Evolutionary conservation across 1,284 basidiomycete genomes (phyloP).

Genomic region (Papiliotrema nemorosa): DNA sequence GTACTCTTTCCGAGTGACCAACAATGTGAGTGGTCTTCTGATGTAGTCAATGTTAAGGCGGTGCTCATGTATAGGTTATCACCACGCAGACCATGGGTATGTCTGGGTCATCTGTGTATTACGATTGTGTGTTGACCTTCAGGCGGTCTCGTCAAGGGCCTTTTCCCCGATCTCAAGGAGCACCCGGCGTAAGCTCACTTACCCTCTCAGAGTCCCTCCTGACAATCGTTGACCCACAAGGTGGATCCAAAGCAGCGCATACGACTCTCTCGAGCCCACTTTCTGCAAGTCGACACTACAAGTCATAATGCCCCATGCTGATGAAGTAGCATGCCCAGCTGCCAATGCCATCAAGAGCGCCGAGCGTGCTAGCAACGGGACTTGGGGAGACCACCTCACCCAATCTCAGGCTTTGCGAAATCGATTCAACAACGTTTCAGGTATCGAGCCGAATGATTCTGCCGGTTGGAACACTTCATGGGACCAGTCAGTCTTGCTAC

Average conservation of each 20-base stretch:
- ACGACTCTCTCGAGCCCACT: conserved; percentile 36
- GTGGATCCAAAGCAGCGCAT: conserved; percentile 19
- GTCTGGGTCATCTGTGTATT: too few species aligned
- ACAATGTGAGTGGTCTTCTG: conserved; percentile 22
- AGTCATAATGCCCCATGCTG: background rate
- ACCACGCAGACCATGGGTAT: conserved; percentile 33
- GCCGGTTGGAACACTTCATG: conserved; percentile 32
- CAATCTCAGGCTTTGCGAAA: conserved; percentile 14
- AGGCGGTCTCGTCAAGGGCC: conserved; percentile 25
- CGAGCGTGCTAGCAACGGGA: conserved; percentile 13
- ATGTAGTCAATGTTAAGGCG: background rate
- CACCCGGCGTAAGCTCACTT: conserved; percentile 25
- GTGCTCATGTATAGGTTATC: conserved; percentile 14
- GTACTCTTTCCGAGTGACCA: conserved; percentile 37
- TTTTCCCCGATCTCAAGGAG: conserved; percentile 29
- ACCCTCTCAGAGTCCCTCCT: background rate
- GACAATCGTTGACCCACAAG: background rate
- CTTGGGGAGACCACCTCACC: conserved; percentile 31
- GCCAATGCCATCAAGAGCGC: conserved; percentile 9
- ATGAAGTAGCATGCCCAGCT: conserved; percentile 17
- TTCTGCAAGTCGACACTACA: conserved; percentile 15
- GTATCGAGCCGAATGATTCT: conserved; percentile 23
- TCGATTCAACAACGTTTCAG: conserved; percentile 31
- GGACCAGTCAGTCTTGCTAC: conserved; percentile 32
- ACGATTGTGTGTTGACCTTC: too few species aligned